These are phyloP conservation scores for Meyerozyma smithsonii DNA, from an alignment of 1,139 yeast genomes.

Conservation along the genomic window DNA sequence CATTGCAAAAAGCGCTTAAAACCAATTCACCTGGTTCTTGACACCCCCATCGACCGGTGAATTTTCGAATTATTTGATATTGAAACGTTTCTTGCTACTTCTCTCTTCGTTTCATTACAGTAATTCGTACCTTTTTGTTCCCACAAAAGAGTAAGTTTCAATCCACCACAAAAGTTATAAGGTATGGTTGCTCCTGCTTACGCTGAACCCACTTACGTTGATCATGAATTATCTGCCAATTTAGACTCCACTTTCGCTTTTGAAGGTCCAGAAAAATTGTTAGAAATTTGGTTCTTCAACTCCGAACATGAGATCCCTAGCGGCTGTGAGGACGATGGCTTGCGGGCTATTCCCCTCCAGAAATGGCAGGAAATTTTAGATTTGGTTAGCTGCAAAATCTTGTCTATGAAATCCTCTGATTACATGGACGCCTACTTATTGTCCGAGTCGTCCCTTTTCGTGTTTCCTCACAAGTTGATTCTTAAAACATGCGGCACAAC, in stretches of 20 bases:
- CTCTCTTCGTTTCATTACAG: constrained; percentile 41
- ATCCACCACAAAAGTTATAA: constrained; percentile 21
- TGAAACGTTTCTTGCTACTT: constrained; percentile 51
- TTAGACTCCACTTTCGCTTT: constrained; percentile 88
- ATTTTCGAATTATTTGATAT: constrained; percentile 13
- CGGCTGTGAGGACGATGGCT: constrained; percentile 34
- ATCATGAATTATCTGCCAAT: constrained; percentile 72
- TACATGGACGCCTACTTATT: constrained; percentile 79
- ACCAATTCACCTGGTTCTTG: constrained; percentile 26
- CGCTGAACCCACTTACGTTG: constrained; percentile 52
- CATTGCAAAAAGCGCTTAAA: neutral
- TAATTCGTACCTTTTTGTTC: constrained; percentile 13
- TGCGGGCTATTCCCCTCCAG: constrained; percentile 61
- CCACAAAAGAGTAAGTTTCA: constrained; percentile 40
- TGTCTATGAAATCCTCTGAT: constrained; percentile 68
- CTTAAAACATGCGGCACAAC: constrained; percentile 97
- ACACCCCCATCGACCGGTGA: constrained; percentile 36
- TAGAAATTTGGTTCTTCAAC: constrained; percentile 82
- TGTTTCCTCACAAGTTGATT: constrained; percentile 78
- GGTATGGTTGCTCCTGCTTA: constrained; percentile 43
- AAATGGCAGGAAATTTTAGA: constrained; percentile 74
- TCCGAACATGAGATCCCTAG: constrained; percentile 34
- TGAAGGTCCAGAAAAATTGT: constrained; percentile 94
- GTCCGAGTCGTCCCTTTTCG: constrained; percentile 88
- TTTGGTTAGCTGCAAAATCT: constrained; percentile 80